These are phyloP conservation scores for Cystobasidiaceae sp. DNA, from an alignment of 1,284 basidiomycete genomes.

Conservation along the genomic window DNA sequence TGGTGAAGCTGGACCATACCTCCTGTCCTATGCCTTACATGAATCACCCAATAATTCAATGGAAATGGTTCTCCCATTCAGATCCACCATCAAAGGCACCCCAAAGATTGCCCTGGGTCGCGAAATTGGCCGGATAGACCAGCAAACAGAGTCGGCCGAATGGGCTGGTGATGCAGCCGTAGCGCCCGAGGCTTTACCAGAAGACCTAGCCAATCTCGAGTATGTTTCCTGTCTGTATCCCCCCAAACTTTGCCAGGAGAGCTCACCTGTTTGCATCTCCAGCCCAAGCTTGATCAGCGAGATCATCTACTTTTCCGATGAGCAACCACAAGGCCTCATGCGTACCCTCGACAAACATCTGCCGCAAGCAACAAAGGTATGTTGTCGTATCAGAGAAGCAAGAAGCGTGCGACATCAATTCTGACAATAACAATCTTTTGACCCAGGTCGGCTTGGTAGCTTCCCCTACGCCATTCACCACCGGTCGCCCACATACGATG, in stretches of 20 bases:
- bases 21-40: conserved; percentile 24
- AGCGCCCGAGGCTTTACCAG: conserved; percentile 3
- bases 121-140: conserved; percentile 24
- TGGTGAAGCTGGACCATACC: conserved; percentile 1
- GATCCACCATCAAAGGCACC: conserved; percentile 26
- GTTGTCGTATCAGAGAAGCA: too few species aligned
- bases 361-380: conserved; percentile 13
- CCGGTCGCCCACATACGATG: conserved; percentile 30
- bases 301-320: conserved; percentile 30
- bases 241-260: too few species aligned
- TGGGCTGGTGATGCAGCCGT: conserved; percentile 24
- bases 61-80: conserved; percentile 24
- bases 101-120: conserved; percentile 30
- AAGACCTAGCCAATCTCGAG: conserved; percentile 3
- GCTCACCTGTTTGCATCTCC: neutral
- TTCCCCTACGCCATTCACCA: conserved; percentile 31
- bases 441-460: conserved; percentile 31
- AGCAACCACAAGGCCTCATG: conserved; percentile 31
- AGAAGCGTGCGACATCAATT: too few species aligned
- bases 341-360: conserved; percentile 4
- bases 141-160: conserved; percentile 7
- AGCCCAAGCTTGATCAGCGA: conserved; percentile 10
- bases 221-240: neutral
- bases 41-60: conserved; percentile 1
- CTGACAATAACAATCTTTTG: too few species aligned